Base-by-base conservation (phyloP, 139 green algal genomes). In the Chlorella vulgaris region DNA sequence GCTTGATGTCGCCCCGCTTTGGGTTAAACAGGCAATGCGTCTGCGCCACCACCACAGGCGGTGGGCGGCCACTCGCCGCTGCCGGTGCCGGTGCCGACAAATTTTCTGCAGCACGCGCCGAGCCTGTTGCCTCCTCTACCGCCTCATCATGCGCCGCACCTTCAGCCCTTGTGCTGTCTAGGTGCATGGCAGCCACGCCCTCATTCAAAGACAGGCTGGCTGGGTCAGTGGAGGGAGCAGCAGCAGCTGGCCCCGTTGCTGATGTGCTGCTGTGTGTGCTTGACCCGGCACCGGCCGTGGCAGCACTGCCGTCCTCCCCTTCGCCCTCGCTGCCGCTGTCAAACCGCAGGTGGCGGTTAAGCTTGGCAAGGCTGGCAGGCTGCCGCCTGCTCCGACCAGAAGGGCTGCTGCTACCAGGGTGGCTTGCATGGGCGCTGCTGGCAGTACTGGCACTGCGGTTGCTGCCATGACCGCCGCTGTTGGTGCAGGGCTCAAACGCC, bases 1-100 rank as follows among this genome's bases (percentile, higher is more conserved):
- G 81, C 86, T 97, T 97, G 18, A 96, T 87, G 67, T 97, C 90
- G 0, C 93, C 92, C 3, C 91, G 84, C 68, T 93, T 90, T 19
- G 95, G 95, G 73, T 97, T 95, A 78, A 98, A 98, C 26, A 97
- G 87, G 33, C 98, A 81, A 80, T 98, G 95, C 3, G 91, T 95
- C 85, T 95, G 96, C 61, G 82, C 86, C 36, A 96, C 89, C 6
- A 96, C 31, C 60, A 98, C 43, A 33, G 69, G 40, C 1, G 86
- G 83, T n/a, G n/a, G n/a, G n/a, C n/a, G n/a, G n/a, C 39, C 86
- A 79, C 8, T 24, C 68, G 70, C 69, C 69, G 74, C 74, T 77
- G 47, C 13, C 35, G 62, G 39, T 7, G 36, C 50, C 28, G 70
- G 39, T 29, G 31, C 29, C 70, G n/a, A n/a, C n/a, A n/a, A n/a